These are phyloP conservation scores for Phytophthora tubulina DNA, from an alignment of 352 stramenopile species.

Conservation along the genomic window DNA sequence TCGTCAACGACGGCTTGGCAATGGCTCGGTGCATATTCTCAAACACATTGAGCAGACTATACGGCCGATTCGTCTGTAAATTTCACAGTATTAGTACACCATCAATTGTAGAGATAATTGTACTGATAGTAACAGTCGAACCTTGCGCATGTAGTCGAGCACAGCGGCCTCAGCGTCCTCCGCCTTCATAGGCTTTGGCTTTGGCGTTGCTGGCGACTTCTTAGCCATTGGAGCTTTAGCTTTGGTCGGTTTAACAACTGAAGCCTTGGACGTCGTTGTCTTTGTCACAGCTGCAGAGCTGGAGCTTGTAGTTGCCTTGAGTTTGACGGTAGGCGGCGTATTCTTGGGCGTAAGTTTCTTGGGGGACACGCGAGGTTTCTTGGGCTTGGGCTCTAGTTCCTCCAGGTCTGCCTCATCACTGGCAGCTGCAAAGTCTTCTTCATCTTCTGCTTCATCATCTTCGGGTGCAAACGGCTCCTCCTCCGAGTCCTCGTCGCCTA, in stretches of 20 bases:
- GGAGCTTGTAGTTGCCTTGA: slow-evolving; percentile 1
- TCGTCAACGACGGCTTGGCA: slow-evolving; percentile 77
- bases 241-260: slow-evolving; percentile 11
- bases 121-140: slow-evolving; percentile 18
- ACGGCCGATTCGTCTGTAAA: slow-evolving; percentile 77
- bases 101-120: slow-evolving; percentile 2
- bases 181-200: slow-evolving; percentile 50
- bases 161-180: slow-evolving; percentile 57
- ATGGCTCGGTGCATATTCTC: slow-evolving; percentile 85
- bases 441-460: slow-evolving; percentile 45
- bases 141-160: slow-evolving; percentile 83
- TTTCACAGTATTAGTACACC: slow-evolving; percentile 12
- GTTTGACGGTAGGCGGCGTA: slow-evolving; percentile 1
- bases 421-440: slow-evolving; percentile 39
- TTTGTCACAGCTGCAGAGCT: slow-evolving; percentile 18
- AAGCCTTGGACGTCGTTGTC: slow-evolving; percentile 14
- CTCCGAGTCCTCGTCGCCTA: slow-evolving; percentile 56
- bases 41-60: slow-evolving; percentile 88
- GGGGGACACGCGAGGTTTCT: slow-evolving; percentile 35
- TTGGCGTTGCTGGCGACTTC: slow-evolving; percentile 32
- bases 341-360: slow-evolving; percentile 33
- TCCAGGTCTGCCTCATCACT: slow-evolving; percentile 62
- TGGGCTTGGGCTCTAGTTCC: slow-evolving; percentile 31
- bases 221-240: slow-evolving; percentile 12
- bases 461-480: slow-evolving; percentile 47